Percentiles rank a stretch among this genome's conserved stretches.
phyloP scores from a whole-genome alignment of 108 stramenopile species.

The Skeletonema grethae region DNA sequence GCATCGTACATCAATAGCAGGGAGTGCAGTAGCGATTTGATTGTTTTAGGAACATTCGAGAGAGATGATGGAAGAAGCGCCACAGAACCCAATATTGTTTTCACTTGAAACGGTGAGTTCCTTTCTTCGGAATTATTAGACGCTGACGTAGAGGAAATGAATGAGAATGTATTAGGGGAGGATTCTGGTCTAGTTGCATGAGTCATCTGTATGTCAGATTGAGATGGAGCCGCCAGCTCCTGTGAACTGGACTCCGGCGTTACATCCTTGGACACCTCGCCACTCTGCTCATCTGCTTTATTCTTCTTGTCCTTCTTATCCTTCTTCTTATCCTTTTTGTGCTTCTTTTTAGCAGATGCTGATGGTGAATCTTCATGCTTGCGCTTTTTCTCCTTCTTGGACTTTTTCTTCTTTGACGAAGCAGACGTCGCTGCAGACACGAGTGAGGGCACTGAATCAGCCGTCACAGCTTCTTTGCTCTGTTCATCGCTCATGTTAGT shows the following conservation, averaged over 20 bases:
- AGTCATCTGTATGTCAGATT: not conserved
- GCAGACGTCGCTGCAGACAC: not conserved
- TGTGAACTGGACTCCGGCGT: not conserved
- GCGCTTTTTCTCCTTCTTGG: conserved; percentile 41
- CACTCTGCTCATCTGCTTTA: not conserved
- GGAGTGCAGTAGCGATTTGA: conserved; percentile 35
- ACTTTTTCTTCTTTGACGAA: conserved; percentile 39
- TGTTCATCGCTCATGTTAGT: not conserved
- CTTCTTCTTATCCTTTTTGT: conserved; percentile 36
- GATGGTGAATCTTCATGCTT: conserved; percentile 15
- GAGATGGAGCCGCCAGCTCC: conserved; percentile 4
- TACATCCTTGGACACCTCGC: not conserved
- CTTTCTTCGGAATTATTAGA: conserved; percentile 1
- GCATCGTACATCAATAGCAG: conserved; percentile 45
- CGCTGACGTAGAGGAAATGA: conserved; percentile 2
- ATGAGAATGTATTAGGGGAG: conserved; percentile 19
- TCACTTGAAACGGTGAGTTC: conserved; percentile 38
- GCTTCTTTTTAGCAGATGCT: conserved; percentile 16
- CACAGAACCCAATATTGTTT: conserved; percentile 42
- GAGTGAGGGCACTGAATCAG: not conserved
- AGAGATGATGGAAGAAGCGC: conserved; percentile 49
- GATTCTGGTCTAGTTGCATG: not conserved
- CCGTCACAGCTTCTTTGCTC: not conserved
- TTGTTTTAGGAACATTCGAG: conserved; percentile 21
- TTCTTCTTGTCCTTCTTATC: conserved; percentile 17